phyloP scores from a whole-genome alignment of 2,329 filamentous ascomycete genomes.

The Penicillium sumatraense region DNA sequence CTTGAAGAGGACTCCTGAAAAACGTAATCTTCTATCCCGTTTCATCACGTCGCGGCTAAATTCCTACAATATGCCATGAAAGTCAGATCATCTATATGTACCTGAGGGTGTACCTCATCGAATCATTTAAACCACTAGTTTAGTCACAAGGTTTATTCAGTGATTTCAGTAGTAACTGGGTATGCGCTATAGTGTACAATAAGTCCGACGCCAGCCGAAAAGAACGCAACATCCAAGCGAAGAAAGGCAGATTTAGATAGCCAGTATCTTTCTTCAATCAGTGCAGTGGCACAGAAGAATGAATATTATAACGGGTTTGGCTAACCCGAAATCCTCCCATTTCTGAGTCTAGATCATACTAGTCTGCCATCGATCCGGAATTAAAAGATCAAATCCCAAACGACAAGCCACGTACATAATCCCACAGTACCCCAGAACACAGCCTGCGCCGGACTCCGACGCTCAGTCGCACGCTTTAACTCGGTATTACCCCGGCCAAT shows the following conservation, averaged over 20 bases:
- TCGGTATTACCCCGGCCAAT: constrained; percentile 88
- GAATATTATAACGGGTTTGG: no score
- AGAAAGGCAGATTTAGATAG: no score
- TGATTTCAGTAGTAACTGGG: background rate
- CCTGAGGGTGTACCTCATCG: no score
- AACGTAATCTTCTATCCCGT: no score
- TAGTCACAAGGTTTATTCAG: background rate
- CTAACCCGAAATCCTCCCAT: background rate
- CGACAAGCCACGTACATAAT: constrained; percentile 72
- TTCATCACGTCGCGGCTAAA: no score
- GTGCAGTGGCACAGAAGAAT: no score
- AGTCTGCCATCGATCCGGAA: background rate
- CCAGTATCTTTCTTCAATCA: no score
- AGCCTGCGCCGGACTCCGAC: constrained; percentile 72
- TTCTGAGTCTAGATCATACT: background rate
- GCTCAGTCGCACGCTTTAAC: constrained; percentile 78
- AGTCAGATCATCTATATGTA: no score
- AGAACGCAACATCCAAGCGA: no score
- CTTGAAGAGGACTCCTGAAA: no score
- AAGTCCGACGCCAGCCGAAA: background rate
- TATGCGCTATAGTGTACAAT: background rate
- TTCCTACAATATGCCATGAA: no score
- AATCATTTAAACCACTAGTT: no score
- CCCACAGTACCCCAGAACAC: constrained; percentile 82
- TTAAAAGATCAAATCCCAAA: constrained; percentile 74